phyloP scores from a whole-genome alignment of 768 basidiomycete species.

The Phanerochaete carnosa region DNA sequence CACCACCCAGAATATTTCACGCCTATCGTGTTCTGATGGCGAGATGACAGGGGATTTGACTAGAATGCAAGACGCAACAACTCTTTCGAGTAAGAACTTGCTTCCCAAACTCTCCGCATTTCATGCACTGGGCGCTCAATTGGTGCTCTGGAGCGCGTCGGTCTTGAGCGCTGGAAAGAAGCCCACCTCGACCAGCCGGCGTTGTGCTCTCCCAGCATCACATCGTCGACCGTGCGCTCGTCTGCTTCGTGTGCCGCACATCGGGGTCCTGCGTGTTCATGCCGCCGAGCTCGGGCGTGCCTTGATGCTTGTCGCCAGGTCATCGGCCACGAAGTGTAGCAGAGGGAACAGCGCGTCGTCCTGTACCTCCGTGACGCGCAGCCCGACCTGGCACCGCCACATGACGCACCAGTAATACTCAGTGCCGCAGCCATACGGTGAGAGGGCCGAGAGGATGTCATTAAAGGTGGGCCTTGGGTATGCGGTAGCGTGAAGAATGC shows the following conservation, averaged over 20 bases:
- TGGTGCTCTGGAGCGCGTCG: too few species aligned
- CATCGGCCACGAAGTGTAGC: slow-evolving; percentile 94
- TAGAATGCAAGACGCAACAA: not conserved
- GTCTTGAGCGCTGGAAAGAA: too few species aligned
- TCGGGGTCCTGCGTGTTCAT: too few species aligned
- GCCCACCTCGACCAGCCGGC: slow-evolving; percentile 90
- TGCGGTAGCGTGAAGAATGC: slow-evolving; percentile 83
- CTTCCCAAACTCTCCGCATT: not conserved
- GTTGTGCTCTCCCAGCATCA: slow-evolving; percentile 81
- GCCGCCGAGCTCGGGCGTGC: too few species aligned
- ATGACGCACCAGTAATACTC: slow-evolving; percentile 79
- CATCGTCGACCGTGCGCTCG: too few species aligned
- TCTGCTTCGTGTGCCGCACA: too few species aligned
- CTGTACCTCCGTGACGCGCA: slow-evolving; percentile 89
- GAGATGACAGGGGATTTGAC: not conserved
- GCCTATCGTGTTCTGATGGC: too few species aligned
- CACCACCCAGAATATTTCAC: slow-evolving; percentile 70
- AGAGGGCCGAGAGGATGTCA: slow-evolving; percentile 68
- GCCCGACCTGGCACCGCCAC: slow-evolving; percentile 90
- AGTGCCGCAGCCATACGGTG: slow-evolving; percentile 77
- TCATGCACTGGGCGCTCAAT: too few species aligned
- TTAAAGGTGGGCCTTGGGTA: slow-evolving; percentile 89
- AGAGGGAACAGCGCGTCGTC: slow-evolving; percentile 98
- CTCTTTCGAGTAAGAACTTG: slow-evolving; percentile 1
- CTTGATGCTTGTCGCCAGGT: too few species aligned